Evolutionary conservation across 306 rosid genomes (phyloP).

Genomic region (Crotalaria pallida): DNA sequence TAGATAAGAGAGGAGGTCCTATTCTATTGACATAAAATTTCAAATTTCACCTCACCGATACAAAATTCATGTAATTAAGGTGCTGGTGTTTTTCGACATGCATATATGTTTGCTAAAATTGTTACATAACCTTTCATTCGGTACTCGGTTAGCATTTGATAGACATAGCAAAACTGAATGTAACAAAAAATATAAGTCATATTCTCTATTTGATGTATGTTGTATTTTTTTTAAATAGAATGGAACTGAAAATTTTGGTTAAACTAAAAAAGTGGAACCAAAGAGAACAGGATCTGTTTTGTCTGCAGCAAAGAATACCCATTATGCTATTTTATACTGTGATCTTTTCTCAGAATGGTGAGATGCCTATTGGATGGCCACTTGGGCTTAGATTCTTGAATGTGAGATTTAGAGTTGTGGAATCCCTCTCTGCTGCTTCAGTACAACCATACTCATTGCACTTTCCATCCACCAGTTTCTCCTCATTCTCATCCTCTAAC

Average conservation of each 20-base stretch:
- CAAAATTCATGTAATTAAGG: not conserved
- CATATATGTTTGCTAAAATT: not conserved
- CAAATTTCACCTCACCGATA: not conserved
- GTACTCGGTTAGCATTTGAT: no score
- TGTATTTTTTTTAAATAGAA: no score
- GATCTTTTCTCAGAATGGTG: slow-evolving; percentile 38
- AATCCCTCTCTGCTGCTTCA: slow-evolving; percentile 34
- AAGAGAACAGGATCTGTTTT: no score
- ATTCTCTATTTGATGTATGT: no score
- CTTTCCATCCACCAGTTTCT: slow-evolving; percentile 57
- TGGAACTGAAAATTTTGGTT: no score
- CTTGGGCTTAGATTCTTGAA: slow-evolving; percentile 65
- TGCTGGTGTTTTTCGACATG: not conserved
- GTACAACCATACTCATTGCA: slow-evolving; percentile 27
- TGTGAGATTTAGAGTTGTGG: slow-evolving; percentile 46
- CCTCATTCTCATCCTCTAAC: slow-evolving; percentile 77
- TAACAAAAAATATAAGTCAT: no score
- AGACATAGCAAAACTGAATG: no score
- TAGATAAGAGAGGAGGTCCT: not conserved
- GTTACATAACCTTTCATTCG: not conserved
- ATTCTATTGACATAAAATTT: not conserved
- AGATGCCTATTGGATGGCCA: slow-evolving; percentile 70
- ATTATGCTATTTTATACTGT: not conserved
- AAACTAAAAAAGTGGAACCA: no score
- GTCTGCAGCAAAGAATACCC: not conserved